Base-by-base conservation (phyloP, 441 rosid genomes). In the Iberis amara region DNA sequence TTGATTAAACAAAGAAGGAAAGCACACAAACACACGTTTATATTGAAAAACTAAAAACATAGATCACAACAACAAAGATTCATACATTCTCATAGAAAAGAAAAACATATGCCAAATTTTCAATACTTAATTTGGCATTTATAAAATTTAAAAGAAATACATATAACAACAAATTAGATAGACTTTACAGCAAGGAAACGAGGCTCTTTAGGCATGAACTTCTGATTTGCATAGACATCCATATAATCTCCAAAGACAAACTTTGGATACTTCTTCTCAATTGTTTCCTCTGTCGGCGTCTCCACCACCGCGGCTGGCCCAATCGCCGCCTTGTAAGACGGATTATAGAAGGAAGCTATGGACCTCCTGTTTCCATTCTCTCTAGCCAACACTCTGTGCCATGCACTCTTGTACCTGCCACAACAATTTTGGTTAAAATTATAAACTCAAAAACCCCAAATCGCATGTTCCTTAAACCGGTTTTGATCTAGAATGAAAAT, bases 241-340 rank as follows among this genome's bases (percentile, higher is more conserved):
- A 88, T 91, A 62, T 91, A 88, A 44, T 91, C 98, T 5, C 81
- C 96, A 48, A 88, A 88, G 59, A 91, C 77, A 61, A 80, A 81
- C 79, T 76, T 74, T 26, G 95, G 96, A 61, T 88, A 88, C 66
- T 67, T 67, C 18, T 41, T 54, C 58, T 67, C 62, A 11, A 49
- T 51, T 26, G 55, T 59, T 41, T 61, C 66, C 27, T 58, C 51
- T n/a, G 7, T 44, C 24, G 6, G 40, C 0, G 39, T 59, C 5
- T 54, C 53, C 40, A 55, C 75, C 57, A 73, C 61, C 12, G 59
- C 61, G 0, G 89, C 85, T 4, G 94, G 96, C 38, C 85, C 89
- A 8, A 89, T 82, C 47, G 81, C 81, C 12, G 97, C 95, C 42
- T 56, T 70, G 11, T 76, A 68, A 0, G 83, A 79, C 1, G 97